These are phyloP conservation scores for Penicillium coprophilum DNA, from an alignment of 495 filamentous ascomycete genomes.

Conservation along the genomic window DNA sequence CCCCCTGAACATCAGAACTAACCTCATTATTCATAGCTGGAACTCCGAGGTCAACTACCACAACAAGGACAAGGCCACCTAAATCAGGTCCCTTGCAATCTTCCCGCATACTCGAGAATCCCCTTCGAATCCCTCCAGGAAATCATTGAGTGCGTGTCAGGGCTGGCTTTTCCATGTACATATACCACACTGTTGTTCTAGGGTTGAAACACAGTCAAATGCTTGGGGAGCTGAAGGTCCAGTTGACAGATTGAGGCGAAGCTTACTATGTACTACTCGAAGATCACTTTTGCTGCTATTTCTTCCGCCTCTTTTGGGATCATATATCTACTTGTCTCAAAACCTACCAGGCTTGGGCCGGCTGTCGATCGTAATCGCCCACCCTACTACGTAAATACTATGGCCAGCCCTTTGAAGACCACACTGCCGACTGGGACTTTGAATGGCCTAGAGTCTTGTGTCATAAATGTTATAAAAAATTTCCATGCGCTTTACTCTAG, in stretches of 20 bases:
- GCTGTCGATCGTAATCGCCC: neutral
- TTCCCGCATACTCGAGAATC: constrained; percentile 1
- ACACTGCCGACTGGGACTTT: neutral
- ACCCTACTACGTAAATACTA: neutral
- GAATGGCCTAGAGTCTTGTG: neutral
- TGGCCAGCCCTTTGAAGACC: neutral
- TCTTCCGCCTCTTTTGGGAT: constrained; percentile 2
- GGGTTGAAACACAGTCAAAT: constrained; percentile 16
- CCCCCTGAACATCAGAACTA: constrained; percentile 16
- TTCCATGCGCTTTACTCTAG: too few relatives aligned
- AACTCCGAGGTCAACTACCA: constrained; percentile 94
- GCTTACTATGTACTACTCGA: constrained; percentile 6
- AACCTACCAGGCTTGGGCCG: neutral
- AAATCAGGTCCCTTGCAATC: constrained; percentile 26
- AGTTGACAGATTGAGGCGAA: constrained; percentile 22
- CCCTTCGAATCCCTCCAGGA: constrained; percentile 5
- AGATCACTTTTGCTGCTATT: constrained; percentile 7
- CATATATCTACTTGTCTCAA: neutral
- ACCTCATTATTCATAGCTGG: constrained; percentile 63
- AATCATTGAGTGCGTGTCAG: constrained; percentile 10
- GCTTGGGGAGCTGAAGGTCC: constrained; percentile 12
- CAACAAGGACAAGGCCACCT: constrained; percentile 77
- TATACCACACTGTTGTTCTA: constrained; percentile 24
- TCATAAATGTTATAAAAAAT: too few relatives aligned
- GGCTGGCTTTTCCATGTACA: constrained; percentile 27